These are phyloP conservation scores for Sporothrix protearum DNA, from an alignment of 2,329 filamentous ascomycete genomes.

Conservation along the genomic window DNA sequence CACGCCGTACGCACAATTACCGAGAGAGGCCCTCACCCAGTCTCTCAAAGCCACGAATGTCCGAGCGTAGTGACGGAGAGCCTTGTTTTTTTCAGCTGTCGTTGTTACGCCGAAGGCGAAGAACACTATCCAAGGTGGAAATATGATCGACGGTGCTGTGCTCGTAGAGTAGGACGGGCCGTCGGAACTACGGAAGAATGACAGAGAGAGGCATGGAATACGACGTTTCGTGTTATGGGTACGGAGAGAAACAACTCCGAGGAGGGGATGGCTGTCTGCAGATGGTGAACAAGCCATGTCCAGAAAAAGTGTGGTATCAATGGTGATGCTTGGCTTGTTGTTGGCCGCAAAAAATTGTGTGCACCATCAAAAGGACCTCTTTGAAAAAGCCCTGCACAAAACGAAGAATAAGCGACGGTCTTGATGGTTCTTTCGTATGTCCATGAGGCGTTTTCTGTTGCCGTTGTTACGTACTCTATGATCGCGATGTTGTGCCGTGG, in stretches of 20 bases:
- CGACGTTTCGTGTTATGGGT: not conserved
- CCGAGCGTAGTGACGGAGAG: too few relatives aligned
- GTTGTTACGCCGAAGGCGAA: too few relatives aligned
- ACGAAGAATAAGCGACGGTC: not conserved
- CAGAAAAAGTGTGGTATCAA: not conserved
- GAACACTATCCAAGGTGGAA: not conserved
- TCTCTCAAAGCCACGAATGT: too few relatives aligned
- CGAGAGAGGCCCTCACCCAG: too few relatives aligned
- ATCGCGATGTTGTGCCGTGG: not conserved
- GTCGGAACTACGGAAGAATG: not conserved
- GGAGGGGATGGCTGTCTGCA: not conserved
- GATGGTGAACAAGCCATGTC: not conserved
- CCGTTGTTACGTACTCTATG: not conserved
- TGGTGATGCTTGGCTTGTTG: not conserved
- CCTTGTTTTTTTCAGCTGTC: too few relatives aligned
- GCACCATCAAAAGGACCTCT: not conserved
- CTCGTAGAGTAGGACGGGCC: not conserved
- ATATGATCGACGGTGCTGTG: not conserved
- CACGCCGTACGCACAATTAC: too few relatives aligned
- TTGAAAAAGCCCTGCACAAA: not conserved
- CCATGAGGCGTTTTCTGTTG: not conserved
- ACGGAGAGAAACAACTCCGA: not conserved
- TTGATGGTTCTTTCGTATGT: not conserved
- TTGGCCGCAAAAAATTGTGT: not conserved
- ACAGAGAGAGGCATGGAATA: not conserved